Evolutionary conservation across 2,329 filamentous ascomycete species (phyloP).

Genomic region (Colletotrichum sp.): DNA sequence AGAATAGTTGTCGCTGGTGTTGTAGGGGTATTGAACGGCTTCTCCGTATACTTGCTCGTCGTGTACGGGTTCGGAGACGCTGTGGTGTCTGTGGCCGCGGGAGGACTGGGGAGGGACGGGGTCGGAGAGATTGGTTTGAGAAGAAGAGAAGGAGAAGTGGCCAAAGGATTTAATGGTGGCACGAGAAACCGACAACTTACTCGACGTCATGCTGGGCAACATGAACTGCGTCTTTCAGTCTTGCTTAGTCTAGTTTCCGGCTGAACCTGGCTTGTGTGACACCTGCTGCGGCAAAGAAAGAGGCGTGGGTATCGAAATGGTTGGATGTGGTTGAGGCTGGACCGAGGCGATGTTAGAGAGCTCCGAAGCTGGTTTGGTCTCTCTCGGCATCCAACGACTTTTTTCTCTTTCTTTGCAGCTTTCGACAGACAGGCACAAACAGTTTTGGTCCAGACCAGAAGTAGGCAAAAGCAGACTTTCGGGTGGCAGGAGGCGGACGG

Average conservation of each 20-base stretch:
- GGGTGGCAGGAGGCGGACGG: conserved; percentile 4
- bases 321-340: not conserved
- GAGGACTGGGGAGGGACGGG: conserved; percentile 1
- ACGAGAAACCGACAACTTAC: conserved; percentile 43
- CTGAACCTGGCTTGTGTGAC: conserved; percentile 12
- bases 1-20: not conserved
- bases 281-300: conserved; percentile 2
- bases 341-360: not conserved
- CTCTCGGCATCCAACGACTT: not conserved
- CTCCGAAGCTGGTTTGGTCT: not conserved
- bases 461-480: conserved; percentile 9
- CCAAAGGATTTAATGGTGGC: conserved; percentile 37
- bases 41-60: not conserved
- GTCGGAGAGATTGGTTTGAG: conserved; percentile 16
- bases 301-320: not conserved
- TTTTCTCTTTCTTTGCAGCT: not conserved
- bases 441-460: conserved; percentile 8
- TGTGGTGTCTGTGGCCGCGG: conserved; percentile 18
- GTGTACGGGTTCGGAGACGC: conserved; percentile 16
- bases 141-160: conserved; percentile 37
- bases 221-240: conserved; percentile 18
- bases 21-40: not conserved
- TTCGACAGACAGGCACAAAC: conserved; percentile 1
- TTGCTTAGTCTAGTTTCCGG: conserved; percentile 4
- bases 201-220: conserved; percentile 49